Base-by-base conservation (phyloP, 1,139 yeast genomes). In the Debaryomyces udenii region DNA sequence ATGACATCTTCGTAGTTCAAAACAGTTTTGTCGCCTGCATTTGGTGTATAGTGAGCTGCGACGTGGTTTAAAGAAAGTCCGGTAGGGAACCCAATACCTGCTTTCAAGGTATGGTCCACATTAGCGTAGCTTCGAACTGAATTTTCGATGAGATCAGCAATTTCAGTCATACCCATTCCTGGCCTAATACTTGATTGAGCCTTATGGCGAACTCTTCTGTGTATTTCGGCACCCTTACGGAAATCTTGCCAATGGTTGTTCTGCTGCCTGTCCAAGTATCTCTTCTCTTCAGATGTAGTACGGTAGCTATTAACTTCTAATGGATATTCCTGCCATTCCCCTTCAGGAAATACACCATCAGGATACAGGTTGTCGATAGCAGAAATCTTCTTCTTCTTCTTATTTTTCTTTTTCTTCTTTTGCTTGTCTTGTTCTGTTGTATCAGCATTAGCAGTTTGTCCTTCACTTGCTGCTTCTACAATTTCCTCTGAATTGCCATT, bases 21-120 rank as follows among this genome's bases (percentile, higher is more conserved):
- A 1, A 86, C 86, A 7, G 86, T 77, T 55, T 82, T 88, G 64
- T 94, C 99, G 14, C 96, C 96, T 13, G 95, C 84, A 65, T 93
- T 93, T 14, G 99, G 99, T 0, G 98, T 91, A 64, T 90, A 93
- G 63, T 94, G 99, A 0, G 99, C 99, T 23, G 99, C 99, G 54
- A 90, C 86, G 59, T 91, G 88, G 66, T 93, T 94, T 49, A 91
- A 68, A 1, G 96, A 88, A 38, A 94, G 77, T 42, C 99, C 99
- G 9, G 98, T 90, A 33, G 99, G 99, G 74, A 93, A 93, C 2
- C 98, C 99, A 55, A 91, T 81, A 31, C 99, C 99, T 9, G 91
- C 94, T 38, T 64, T 67, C 45, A 79, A 75, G 39, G 83, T 76
- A 39, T 82, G 83, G 50, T 84, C 83, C 38, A 78, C 82, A 36